These are phyloP conservation scores for Medicago ruthenica DNA, from an alignment of 306 rosid genomes.

Conservation along the genomic window DNA sequence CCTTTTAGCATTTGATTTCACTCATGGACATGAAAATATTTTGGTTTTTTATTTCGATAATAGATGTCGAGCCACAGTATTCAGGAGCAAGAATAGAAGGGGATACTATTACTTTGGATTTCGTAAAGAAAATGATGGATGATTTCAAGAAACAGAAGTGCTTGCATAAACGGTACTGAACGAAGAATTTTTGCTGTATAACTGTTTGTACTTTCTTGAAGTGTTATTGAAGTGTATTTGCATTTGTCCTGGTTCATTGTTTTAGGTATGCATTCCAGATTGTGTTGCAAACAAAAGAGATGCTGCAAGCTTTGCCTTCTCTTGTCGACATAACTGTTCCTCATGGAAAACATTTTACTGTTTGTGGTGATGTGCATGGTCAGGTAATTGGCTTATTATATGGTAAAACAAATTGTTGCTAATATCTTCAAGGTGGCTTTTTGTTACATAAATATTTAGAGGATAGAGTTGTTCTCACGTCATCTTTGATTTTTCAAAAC, in stretches of 20 bases:
- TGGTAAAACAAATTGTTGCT: slow-evolving; percentile 8
- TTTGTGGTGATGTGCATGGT: slow-evolving; percentile 99
- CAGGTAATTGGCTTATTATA: slow-evolving; percentile 68
- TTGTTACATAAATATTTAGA: slow-evolving; percentile 10
- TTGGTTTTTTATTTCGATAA: slow-evolving; percentile 48
- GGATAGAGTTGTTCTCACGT: background rate
- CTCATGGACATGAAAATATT: slow-evolving; percentile 38
- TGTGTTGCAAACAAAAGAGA: slow-evolving; percentile 83
- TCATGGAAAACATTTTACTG: slow-evolving; percentile 83
- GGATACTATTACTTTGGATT: slow-evolving; percentile 84
- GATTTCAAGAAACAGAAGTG: slow-evolving; percentile 92
- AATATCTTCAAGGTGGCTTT: slow-evolving; percentile 18
- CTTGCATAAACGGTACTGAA: slow-evolving; percentile 83
- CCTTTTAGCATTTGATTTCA: slow-evolving; percentile 31
- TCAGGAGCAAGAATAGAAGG: slow-evolving; percentile 96
- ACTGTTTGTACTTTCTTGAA: slow-evolving; percentile 23
- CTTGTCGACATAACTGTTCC: slow-evolving; percentile 84
- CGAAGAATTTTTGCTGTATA: slow-evolving; percentile 27
- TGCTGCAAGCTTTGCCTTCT: slow-evolving; percentile 82
- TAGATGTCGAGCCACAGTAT: slow-evolving; percentile 94
- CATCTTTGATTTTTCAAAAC: slow-evolving; percentile 21
- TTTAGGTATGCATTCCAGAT: slow-evolving; percentile 95
- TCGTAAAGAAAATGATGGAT: slow-evolving; percentile 94
- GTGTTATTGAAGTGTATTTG: slow-evolving; percentile 30
- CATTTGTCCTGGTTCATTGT: slow-evolving; percentile 38